Evolutionary conservation across 2,329 filamentous ascomycete species (phyloP), one percentile per base, ranked within the genome.

Genomic region (Epicoccum sorghinum): DNA sequence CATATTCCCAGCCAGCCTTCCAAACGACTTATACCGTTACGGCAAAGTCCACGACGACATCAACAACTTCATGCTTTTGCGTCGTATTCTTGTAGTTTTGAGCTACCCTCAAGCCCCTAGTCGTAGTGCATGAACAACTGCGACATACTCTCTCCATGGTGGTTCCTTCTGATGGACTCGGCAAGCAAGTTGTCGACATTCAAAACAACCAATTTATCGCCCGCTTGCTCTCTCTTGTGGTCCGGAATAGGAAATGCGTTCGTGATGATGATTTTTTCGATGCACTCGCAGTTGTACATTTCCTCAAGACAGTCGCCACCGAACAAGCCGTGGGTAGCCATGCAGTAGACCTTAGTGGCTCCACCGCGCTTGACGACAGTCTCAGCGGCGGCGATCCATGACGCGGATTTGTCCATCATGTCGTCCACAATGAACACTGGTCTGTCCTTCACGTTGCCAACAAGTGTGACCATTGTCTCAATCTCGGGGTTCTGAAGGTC

Each of bases 371-470:
- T 98, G 47, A 96, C 90, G 2, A 96, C 93, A 1, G 93, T 96
- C 80, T 99, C 95, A 10, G 95, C 95, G 6, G 95, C 95, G 5
- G 93, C 93, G 64, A 99, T 96, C 95, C 95, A 99, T 6, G 91
- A 96, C 12, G 89, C 91, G 8, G 92, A 88, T 79, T 96, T 97
- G 78, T 99, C 95, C 69, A 99, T 97, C 90, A 99, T 98, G 74
- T 99, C 95, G 73, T 99, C 95, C 44, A 99, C 90, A 57, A 99
- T 92, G 72, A 99, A 89, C 48, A 98, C 95, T 0, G 91, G 88
- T 54, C 91, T 86, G 71, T 91, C 87, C 70, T 87, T 89, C 56
- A 99, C 95, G 67, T 98, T 91, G 57, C 95, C 95, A 12, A 99
- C 95, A n/a, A 99, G 82, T 0, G 95, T 99, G 66, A 99, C 96